These are phyloP conservation scores for Beauveria sp. DNA, from an alignment of 2,329 filamentous ascomycete species.

Conservation along the genomic window DNA sequence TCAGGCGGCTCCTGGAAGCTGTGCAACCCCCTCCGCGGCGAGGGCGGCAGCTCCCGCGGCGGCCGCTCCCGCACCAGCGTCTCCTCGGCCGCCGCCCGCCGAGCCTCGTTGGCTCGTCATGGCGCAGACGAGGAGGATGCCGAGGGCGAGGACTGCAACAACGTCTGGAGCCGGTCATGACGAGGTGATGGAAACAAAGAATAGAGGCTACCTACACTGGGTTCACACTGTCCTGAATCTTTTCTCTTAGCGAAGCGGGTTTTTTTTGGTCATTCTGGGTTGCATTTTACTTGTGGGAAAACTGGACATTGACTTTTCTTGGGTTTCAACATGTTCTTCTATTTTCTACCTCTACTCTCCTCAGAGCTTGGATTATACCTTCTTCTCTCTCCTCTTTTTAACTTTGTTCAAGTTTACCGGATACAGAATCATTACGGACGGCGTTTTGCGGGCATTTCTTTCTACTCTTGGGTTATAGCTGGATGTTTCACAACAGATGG, in stretches of 20 bases:
- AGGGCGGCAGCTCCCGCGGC: constrained; percentile 10
- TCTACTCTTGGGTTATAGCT: neutral
- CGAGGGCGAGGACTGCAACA: constrained; percentile 20
- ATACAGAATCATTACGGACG: neutral
- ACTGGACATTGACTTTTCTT: neutral
- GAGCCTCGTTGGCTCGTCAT: neutral
- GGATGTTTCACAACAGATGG: neutral
- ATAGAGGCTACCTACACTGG: neutral
- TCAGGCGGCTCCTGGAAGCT: constrained; percentile 25
- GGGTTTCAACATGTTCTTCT: neutral
- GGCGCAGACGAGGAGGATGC: constrained; percentile 19
- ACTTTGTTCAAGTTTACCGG: neutral
- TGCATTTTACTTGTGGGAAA: neutral
- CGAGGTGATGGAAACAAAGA: neutral
- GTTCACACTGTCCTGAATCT: neutral
- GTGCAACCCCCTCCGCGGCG: constrained; percentile 22
- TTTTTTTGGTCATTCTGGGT: neutral
- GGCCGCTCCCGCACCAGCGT: constrained; percentile 3
- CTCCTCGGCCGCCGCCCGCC: neutral
- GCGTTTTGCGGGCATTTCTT: no score
- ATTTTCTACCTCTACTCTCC: no score
- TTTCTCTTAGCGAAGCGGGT: constrained; percentile 1
- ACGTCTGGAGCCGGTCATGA: neutral
- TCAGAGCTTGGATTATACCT: no score
- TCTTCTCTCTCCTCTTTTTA: no score